phyloP scores from a whole-genome alignment of 371 early-diverging fungal genomes.

The Apophysomyces elegans region DNA sequence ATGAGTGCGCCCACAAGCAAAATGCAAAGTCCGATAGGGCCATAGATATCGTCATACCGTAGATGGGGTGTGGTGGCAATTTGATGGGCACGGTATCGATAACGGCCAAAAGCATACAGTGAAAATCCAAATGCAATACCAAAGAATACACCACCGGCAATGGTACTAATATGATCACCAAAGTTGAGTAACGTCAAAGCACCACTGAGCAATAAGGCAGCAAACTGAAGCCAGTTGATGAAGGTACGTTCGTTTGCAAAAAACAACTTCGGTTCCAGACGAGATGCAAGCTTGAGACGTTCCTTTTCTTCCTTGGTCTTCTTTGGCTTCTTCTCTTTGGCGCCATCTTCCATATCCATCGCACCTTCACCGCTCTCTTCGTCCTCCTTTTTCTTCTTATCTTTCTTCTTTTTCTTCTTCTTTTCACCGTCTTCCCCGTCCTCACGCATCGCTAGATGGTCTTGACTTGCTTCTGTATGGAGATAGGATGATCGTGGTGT shows the following conservation, averaged over 20 bases:
- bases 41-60: conserved; percentile 45
- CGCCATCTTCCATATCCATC: neutral
- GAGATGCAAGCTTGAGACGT: conserved; percentile 8
- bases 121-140: conserved; percentile 33
- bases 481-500: conserved; percentile 28
- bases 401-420: conserved; percentile 23
- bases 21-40: conserved; percentile 38
- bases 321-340: conserved; percentile 15
- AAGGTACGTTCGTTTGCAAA: conserved; percentile 95
- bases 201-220: conserved; percentile 68
- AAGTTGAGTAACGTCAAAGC: conserved; percentile 79
- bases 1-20: conserved; percentile 36
- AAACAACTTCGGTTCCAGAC: conserved; percentile 62
- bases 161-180: conserved; percentile 51
- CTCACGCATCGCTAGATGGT: conserved; percentile 3
- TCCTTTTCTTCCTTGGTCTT: conserved; percentile 6
- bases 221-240: conserved; percentile 82
- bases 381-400: conserved; percentile 30
- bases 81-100: conserved; percentile 41
- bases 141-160: conserved; percentile 40
- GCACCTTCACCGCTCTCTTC: neutral
- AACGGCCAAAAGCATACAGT: conserved; percentile 37
- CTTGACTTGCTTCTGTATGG: conserved; percentile 9
- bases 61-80: conserved; percentile 32
- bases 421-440: conserved; percentile 11